These are phyloP conservation scores for Cichorium intybus DNA, from an alignment of 140 eudicot species.

Conservation along the genomic window DNA sequence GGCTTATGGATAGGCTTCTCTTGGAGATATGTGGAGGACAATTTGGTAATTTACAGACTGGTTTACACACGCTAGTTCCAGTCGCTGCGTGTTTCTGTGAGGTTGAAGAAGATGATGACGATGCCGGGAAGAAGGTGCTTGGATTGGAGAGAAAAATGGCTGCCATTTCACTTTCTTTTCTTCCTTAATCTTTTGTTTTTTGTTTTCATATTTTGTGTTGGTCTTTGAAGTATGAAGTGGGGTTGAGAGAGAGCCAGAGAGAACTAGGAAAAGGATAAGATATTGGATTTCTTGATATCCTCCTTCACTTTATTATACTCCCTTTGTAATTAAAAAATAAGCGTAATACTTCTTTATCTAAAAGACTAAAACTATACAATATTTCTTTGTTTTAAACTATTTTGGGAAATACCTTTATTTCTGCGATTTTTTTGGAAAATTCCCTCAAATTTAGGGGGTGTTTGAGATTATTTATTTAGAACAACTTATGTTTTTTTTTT, in stretches of 20 bases:
- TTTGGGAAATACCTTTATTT: too few species aligned
- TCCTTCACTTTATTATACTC: slow-evolving; percentile 13
- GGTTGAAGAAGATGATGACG: slow-evolving; percentile 41
- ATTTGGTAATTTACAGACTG: slow-evolving; percentile 34
- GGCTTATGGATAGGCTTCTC: slow-evolving; percentile 62
- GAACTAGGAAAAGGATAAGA: slow-evolving; percentile 57
- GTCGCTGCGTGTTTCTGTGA: slow-evolving; percentile 37
- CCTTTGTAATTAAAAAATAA: background rate
- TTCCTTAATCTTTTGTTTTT: background rate
- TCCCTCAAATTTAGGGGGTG: too few species aligned
- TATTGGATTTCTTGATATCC: slow-evolving; percentile 47
- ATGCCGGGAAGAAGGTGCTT: slow-evolving; percentile 41
- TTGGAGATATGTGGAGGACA: slow-evolving; percentile 40
- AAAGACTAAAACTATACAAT: too few species aligned
- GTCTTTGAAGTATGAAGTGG: slow-evolving; percentile 41
- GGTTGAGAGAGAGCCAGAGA: slow-evolving; percentile 39
- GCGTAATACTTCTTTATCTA: too few species aligned
- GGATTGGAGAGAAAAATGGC: slow-evolving; percentile 63
- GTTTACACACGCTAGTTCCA: slow-evolving; percentile 42
- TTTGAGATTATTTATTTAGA: too few species aligned
- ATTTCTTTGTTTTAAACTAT: too few species aligned
- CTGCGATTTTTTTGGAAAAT: too few species aligned
- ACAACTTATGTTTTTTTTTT: too few species aligned
- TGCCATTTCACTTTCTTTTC: slow-evolving; percentile 42
- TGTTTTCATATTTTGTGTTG: slow-evolving; percentile 12